A percentile compares a stretch with the other conserved stretches of the same genome.
Evolutionary conservation across 345 rosid species (phyloP).

Genomic region (Carallia brachiata): DNA sequence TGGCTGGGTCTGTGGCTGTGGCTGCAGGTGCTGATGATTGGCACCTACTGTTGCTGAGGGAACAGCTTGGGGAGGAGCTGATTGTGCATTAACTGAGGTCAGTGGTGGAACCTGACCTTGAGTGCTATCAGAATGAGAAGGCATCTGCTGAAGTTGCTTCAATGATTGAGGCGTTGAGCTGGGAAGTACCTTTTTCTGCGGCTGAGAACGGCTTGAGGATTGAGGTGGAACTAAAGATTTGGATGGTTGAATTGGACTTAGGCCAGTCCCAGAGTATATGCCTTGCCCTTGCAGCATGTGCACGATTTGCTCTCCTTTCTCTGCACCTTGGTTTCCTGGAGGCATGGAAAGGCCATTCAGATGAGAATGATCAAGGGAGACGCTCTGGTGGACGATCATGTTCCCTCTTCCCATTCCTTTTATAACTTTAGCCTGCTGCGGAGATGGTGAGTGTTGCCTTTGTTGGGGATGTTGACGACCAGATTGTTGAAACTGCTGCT

Average conservation of each 20-base stretch:
- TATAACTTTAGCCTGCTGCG: slow-evolving; percentile 64
- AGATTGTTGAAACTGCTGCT: slow-evolving; percentile 76
- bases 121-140: slow-evolving; percentile 56
- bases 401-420: slow-evolving; percentile 92
- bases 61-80: slow-evolving; percentile 47
- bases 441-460: slow-evolving; percentile 57
- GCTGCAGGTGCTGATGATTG: slow-evolving; percentile 42
- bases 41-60: slow-evolving; percentile 34
- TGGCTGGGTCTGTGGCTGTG: slow-evolving; percentile 31
- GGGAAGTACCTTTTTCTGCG: slow-evolving; percentile 54
- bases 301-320: slow-evolving; percentile 66
- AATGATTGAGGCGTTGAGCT: slow-evolving; percentile 39
- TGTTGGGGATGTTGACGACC: slow-evolving; percentile 88
- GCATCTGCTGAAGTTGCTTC: slow-evolving; percentile 57
- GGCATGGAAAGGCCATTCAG: slow-evolving; percentile 58
- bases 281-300: slow-evolving; percentile 65
- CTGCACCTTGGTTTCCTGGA: slow-evolving; percentile 58
- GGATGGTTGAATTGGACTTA: slow-evolving; percentile 53
- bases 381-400: slow-evolving; percentile 60
- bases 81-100: slow-evolving; percentile 42
- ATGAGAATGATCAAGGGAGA: slow-evolving; percentile 62
- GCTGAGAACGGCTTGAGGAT: slow-evolving; percentile 55
- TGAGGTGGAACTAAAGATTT: slow-evolving; percentile 57
- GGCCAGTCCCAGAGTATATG: slow-evolving; percentile 50
- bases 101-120: slow-evolving; percentile 56